A percentile compares a stretch with the other conserved stretches of the same genome.
Conservation (phyloP, 2,329 filamentous ascomycete species). For the Paecilomyces variotii region DNA sequence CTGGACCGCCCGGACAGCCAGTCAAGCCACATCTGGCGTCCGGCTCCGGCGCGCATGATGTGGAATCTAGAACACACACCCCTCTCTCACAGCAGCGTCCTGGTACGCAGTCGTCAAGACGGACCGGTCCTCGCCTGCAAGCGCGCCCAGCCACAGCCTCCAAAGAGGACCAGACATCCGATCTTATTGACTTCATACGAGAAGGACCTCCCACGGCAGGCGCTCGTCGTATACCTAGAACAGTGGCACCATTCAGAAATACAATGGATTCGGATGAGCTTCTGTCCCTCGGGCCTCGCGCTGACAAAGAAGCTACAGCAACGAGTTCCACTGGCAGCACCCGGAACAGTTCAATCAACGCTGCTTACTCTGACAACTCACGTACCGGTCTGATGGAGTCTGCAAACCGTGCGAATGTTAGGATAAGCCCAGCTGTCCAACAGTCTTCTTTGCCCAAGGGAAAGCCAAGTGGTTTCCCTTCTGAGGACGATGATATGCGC, state of each 20-base stretch:
- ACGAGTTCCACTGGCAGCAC: slow-evolving; percentile 34
- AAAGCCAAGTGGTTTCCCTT: slow-evolving; percentile 9
- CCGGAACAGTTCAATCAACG: slow-evolving; percentile 45
- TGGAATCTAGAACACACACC: slow-evolving; percentile 7
- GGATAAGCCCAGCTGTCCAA: slow-evolving; percentile 13
- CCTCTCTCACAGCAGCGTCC: slow-evolving; percentile 2
- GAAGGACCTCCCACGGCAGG: slow-evolving; percentile 64
- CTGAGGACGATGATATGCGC: slow-evolving; percentile 35
- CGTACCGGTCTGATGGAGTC: slow-evolving; percentile 58
- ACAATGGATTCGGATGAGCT: slow-evolving; percentile 80
- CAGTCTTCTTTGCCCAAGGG: slow-evolving; percentile 2
- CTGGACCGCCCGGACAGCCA: slow-evolving; percentile 51
- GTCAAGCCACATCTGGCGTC: not conserved
- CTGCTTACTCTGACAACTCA: slow-evolving; percentile 59
- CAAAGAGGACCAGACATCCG: slow-evolving; percentile 61
- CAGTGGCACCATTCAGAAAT: slow-evolving; percentile 74
- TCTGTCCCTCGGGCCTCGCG: slow-evolving; percentile 22
- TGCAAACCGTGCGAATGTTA: slow-evolving; percentile 20
- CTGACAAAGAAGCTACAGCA: slow-evolving; percentile 19
- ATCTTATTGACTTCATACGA: slow-evolving; percentile 92
- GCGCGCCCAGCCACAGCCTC: slow-evolving; percentile 64
- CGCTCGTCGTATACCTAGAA: slow-evolving; percentile 67
- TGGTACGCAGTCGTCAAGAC: slow-evolving; percentile 5
- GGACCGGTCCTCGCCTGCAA: slow-evolving; percentile 46
- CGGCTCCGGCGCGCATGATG: not conserved